Conservation (phyloP, 176 grass and related monocot genomes). For the Pontederia crassipes region DNA sequence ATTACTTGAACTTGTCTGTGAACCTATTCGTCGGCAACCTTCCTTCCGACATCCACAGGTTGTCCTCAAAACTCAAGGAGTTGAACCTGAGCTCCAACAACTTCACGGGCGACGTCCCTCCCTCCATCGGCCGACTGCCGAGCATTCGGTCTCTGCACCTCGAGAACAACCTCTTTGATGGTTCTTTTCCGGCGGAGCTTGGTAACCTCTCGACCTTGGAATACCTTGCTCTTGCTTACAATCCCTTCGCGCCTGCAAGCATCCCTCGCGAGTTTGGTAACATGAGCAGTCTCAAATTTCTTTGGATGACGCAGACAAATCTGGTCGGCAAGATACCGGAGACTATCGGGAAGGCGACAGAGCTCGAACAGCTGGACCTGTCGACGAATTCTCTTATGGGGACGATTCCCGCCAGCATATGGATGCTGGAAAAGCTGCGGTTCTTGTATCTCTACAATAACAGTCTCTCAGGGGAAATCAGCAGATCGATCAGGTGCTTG, state of each 20-base stretch:
- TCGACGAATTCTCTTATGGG: slow-evolving; percentile 24
- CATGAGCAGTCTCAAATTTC: slow-evolving; percentile 8
- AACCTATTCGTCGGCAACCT: slow-evolving; percentile 30
- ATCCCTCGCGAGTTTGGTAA: slow-evolving; percentile 29
- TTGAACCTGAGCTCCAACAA: slow-evolving; percentile 29
- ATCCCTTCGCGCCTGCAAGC: slow-evolving; percentile 10
- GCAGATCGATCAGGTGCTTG: background rate
- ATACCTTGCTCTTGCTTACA: slow-evolving; percentile 24
- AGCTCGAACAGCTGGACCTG: slow-evolving; percentile 24
- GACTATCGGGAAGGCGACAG: background rate
- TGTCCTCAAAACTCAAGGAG: slow-evolving; percentile 27
- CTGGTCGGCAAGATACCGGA: slow-evolving; percentile 24
- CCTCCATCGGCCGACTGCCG: slow-evolving; percentile 3
- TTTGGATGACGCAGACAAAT: slow-evolving; percentile 29
- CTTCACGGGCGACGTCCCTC: slow-evolving; percentile 33
- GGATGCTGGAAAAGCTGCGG: slow-evolving; percentile 29
- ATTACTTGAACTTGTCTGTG: slow-evolving; percentile 32
- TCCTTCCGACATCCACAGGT: slow-evolving; percentile 15
- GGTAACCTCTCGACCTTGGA: slow-evolving; percentile 18
- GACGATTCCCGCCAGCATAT: slow-evolving; percentile 29
- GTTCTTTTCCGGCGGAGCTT: slow-evolving; percentile 39
- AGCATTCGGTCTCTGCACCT: slow-evolving; percentile 28
- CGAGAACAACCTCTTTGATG: slow-evolving; percentile 39
- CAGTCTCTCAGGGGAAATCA: slow-evolving; percentile 24
- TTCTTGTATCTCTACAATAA: slow-evolving; percentile 20